Conservation (phyloP, 1,284 basidiomycete species). For the Hymenochaete sp. region DNA sequence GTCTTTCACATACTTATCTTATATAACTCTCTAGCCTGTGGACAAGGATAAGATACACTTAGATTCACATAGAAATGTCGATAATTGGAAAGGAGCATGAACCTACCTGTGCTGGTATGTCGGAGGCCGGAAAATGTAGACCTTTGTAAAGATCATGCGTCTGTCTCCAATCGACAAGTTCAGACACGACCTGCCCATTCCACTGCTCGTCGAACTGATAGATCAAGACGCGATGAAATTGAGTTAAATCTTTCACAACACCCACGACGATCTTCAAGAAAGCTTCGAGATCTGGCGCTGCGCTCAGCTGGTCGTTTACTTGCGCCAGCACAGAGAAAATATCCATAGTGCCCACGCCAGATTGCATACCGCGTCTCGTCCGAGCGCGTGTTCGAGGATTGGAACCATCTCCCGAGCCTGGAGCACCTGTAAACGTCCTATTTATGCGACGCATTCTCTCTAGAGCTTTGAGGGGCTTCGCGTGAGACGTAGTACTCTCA, state of each 20-base stretch:
- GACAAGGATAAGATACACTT: slow-evolving; percentile 15
- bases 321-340: slow-evolving; percentile 75
- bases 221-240: slow-evolving; percentile 82
- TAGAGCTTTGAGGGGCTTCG: slow-evolving; percentile 68
- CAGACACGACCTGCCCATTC: slow-evolving; percentile 76
- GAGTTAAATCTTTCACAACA: slow-evolving; percentile 74
- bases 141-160: slow-evolving; percentile 76
- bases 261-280: slow-evolving; percentile 78
- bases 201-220: slow-evolving; percentile 75
- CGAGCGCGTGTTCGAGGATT: slow-evolving; percentile 22
- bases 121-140: slow-evolving; percentile 56
- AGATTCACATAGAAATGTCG: slow-evolving; percentile 2
- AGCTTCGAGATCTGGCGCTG: slow-evolving; percentile 58
- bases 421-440: slow-evolving; percentile 17
- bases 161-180: slow-evolving; percentile 76
- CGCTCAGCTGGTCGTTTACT: slow-evolving; percentile 78
- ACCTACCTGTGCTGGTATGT: slow-evolving; percentile 49
- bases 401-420: slow-evolving; percentile 10
- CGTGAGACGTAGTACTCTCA: slow-evolving; percentile 66
- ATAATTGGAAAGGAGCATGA: too few relatives aligned
- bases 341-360: slow-evolving; percentile 64
- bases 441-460: slow-evolving; percentile 55
- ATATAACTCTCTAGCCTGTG: slow-evolving; percentile 39
- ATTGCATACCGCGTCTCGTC: slow-evolving; percentile 21
- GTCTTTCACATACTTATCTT: slow-evolving; percentile 32